A percentile compares a stretch with the other conserved stretches of the same genome.
Conservation (phyloP, 345 rosid genomes). For the Rhodomyrtus tomentosa region DNA sequence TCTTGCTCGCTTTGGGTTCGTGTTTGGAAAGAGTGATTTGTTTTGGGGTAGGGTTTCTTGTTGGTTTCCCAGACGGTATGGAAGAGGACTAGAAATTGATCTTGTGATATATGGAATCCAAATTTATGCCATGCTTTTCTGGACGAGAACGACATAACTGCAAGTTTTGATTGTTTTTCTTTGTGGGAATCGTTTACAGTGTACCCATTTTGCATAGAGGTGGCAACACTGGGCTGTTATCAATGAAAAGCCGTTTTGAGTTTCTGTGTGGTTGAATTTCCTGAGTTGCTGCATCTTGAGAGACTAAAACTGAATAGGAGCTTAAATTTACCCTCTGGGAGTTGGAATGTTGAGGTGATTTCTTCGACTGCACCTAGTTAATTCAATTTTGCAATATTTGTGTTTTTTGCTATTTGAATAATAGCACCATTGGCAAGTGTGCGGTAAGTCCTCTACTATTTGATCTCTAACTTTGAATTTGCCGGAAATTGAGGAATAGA, state of each 20-base stretch:
- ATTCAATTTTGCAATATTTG: background rate
- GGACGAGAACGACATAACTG: background rate
- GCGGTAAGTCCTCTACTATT: background rate
- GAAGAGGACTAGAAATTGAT: background rate
- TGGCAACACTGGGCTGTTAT: background rate
- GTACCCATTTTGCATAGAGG: background rate
- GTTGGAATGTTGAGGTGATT: background rate
- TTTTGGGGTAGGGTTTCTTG: background rate
- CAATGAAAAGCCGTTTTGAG: background rate
- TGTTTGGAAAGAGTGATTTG: background rate
- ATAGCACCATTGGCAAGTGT: background rate
- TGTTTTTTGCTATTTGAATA: background rate
- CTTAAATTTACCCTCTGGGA: background rate
- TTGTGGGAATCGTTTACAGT: background rate
- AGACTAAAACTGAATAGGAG: background rate
- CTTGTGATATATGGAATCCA: background rate
- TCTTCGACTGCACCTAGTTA: background rate
- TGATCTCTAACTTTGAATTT: background rate
- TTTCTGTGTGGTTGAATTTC: background rate
- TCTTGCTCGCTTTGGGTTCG: background rate
- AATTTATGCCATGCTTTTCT: background rate
- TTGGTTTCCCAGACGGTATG: background rate
- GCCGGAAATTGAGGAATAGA: background rate
- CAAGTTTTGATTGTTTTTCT: background rate
- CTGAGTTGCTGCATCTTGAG: background rate